Evolutionary conservation across 164 flowering plant genomes (phyloP), one percentile per base, ranked within the genome.

Genomic region (Magnolia officinalis): DNA sequence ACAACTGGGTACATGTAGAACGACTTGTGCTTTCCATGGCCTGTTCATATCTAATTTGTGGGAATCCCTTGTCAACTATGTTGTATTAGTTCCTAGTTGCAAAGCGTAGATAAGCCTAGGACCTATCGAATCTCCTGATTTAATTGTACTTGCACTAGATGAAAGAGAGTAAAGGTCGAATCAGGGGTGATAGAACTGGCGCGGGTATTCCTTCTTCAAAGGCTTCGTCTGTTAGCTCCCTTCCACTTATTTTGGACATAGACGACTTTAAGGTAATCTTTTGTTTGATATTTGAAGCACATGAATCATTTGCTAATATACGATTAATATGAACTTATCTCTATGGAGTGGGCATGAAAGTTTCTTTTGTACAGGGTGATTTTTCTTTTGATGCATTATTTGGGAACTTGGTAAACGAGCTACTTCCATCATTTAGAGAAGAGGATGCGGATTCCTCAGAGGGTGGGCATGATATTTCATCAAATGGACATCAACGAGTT

Each of bases 381-480:
- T 96, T 96, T 80, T 96, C 99, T 16, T 96, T 96, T 81, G 99
- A 96, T 86, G 98, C 95, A 52, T 86, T 94, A 80, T 96, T 96
- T 81, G 99, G 98, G 49, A 92, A 91, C 78, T 78, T 96, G 88
- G 98, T 96, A 16, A 91, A 91, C 78, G 89, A 92, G 77, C 85
- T 89, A 2, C 91, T 96, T 49, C 98, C 98, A 2, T 89, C 93
- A 29, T 94, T 85, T 80, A 87, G 83, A 79, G 98, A 89, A 72
- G 97, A 96, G 58, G 98, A 91, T 13, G 69, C 76, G 7, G 94
- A 92, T 81, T 81, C 90, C 73, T 78, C 81, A 2, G 99, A 96
- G 70, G 78, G 77, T 74, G 87, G 82, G 2, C 81, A 52, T 80
- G 97, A 94, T 81, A 78, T 63, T 73, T 81, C 91, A 55, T 63